Evolutionary conservation across 2,329 filamentous ascomycete genomes (phyloP).

Genomic region (Ambrosiella xylebori): DNA sequence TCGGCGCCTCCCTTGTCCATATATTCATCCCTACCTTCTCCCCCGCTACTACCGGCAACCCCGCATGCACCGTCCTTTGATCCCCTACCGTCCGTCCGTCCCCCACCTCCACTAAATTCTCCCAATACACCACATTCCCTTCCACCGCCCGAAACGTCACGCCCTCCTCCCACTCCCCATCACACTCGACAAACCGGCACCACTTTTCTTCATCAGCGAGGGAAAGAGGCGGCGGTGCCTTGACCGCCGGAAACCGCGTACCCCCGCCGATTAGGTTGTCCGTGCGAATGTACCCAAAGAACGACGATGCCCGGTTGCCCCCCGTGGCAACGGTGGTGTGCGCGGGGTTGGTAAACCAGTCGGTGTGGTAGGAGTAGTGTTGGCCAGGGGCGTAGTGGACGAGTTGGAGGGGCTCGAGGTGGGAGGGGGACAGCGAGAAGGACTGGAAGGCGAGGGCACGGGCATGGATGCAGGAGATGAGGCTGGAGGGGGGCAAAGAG

Average conservation of each 20-base stretch:
- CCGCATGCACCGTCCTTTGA: conserved; percentile 28
- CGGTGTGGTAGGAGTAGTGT: conserved; percentile 32
- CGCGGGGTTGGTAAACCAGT: conserved; percentile 29
- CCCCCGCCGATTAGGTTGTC: conserved; percentile 28
- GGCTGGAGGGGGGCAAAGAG: conserved; percentile 23
- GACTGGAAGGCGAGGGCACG: conserved; percentile 31
- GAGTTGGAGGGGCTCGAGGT: conserved; percentile 31
- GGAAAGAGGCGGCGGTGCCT: conserved; percentile 18
- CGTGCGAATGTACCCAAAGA: conserved; percentile 30
- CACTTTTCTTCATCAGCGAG: conserved; percentile 18
- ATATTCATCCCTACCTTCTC: conserved; percentile 36
- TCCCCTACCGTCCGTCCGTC: conserved; percentile 23
- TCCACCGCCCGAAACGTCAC: conserved; percentile 30
- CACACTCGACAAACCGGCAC: conserved; percentile 30
- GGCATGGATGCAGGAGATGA: conserved; percentile 30
- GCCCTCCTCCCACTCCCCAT: conserved; percentile 28
- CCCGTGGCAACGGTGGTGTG: conserved; percentile 23
- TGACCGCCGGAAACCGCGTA: conserved; percentile 30
- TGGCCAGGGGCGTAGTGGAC: conserved; percentile 28
- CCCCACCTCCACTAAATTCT: conserved; percentile 22
- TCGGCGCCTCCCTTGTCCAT: conserved; percentile 28
- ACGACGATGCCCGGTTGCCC: conserved; percentile 28
- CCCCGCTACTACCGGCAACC: conserved; percentile 28
- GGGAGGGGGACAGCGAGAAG: conserved; percentile 19
- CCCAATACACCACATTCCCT: conserved; percentile 33